phyloP scores from a whole-genome alignment of 495 filamentous ascomycete genomes.

The Lophium mytilinum region DNA sequence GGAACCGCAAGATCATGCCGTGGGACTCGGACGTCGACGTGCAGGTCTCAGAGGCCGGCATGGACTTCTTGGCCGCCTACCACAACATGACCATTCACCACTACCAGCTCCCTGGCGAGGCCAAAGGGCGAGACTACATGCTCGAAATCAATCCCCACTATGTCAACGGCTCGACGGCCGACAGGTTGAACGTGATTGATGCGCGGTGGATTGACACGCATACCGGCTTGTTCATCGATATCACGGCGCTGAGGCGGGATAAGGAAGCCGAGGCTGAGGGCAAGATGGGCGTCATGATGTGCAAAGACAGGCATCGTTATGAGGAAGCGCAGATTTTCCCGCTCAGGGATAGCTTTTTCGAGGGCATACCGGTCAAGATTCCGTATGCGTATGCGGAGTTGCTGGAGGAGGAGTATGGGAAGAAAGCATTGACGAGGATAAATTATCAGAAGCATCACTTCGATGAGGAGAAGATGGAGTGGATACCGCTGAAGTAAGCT shows the following conservation, averaged over 20 bases:
- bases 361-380: conserved; percentile 64
- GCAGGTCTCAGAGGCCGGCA: conserved; percentile 48
- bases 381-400: conserved; percentile 68
- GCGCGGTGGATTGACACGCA: conserved; percentile 54
- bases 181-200: conserved; percentile 51
- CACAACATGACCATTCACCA: conserved; percentile 58
- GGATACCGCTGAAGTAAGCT: conserved; percentile 8
- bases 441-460: conserved; percentile 42
- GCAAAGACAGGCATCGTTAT: conserved; percentile 52
- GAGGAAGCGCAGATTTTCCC: conserved; percentile 65
- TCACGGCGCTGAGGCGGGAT: conserved; percentile 49
- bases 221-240: conserved; percentile 56
- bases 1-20: conserved; percentile 56
- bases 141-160: conserved; percentile 56
- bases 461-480: conserved; percentile 17
- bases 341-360: conserved; percentile 66
- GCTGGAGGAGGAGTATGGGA: conserved; percentile 67
- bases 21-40: conserved; percentile 59
- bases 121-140: conserved; percentile 43
- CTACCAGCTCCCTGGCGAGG: conserved; percentile 38
- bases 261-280: conserved; percentile 31
- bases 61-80: conserved; percentile 48
- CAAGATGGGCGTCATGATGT: conserved; percentile 40
- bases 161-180: conserved; percentile 37
- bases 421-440: conserved; percentile 53